Evolutionary conservation across 805 yeast genomes (phyloP).

Genomic region (Saturnispora quitensis): DNA sequence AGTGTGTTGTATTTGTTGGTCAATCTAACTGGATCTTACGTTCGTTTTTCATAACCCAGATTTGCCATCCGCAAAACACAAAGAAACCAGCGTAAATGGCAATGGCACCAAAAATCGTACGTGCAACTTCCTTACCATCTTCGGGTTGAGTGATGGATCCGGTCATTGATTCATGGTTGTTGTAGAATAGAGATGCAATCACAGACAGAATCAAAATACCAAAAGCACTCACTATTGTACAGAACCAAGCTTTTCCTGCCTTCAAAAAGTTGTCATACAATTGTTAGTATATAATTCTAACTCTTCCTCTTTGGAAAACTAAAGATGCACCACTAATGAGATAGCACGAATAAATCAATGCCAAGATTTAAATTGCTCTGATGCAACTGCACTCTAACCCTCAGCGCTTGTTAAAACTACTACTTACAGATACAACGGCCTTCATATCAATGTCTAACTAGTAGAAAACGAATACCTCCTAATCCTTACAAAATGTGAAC

Average conservation of each 20-base stretch:
- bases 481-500: neutral
- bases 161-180: conserved; percentile 82
- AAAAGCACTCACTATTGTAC: conserved; percentile 87
- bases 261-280: conserved; percentile 15
- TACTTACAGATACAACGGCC: conserved; percentile 27
- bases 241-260: conserved; percentile 89
- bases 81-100: conserved; percentile 72
- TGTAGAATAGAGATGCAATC: conserved; percentile 72
- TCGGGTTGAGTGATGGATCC: conserved; percentile 88
- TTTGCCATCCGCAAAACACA: conserved; percentile 84
- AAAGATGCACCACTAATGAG: neutral
- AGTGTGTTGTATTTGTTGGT: neutral
- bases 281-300: neutral
- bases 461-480: neutral
- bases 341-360: neutral
- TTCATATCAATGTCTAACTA: conserved; percentile 16
- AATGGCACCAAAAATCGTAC: conserved; percentile 85
- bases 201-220: conserved; percentile 82
- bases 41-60: conserved; percentile 53
- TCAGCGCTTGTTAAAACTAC: neutral
- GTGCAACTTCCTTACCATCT: conserved; percentile 85
- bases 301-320: neutral
- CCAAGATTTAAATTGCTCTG: neutral
- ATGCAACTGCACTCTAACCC: neutral
- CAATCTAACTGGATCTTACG: conserved; percentile 47